Evolutionary conservation across 2,329 filamentous ascomycete genomes (phyloP).

Genomic region (Fusarium domesticum): DNA sequence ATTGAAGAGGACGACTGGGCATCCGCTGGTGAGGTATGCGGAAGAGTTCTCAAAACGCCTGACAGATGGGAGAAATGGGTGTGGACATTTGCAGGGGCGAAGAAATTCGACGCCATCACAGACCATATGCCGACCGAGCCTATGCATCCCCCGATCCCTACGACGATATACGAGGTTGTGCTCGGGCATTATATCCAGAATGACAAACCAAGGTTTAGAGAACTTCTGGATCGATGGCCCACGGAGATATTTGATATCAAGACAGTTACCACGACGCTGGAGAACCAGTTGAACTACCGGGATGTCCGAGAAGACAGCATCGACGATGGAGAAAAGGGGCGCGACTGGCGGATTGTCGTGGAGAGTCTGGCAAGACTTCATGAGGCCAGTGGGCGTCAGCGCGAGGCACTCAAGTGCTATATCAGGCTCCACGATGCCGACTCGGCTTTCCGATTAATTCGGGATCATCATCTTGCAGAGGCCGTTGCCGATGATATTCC

Average conservation of each 20-base stretch:
- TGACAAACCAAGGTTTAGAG: slow-evolving; percentile 71
- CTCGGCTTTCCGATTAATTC: slow-evolving; percentile 79
- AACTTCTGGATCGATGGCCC: slow-evolving; percentile 80
- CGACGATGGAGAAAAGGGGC: slow-evolving; percentile 66
- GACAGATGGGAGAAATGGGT: slow-evolving; percentile 94
- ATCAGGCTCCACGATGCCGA: slow-evolving; percentile 91
- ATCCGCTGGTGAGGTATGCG: slow-evolving; percentile 74
- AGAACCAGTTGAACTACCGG: slow-evolving; percentile 75
- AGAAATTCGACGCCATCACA: slow-evolving; percentile 87
- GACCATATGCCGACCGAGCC: slow-evolving; percentile 74
- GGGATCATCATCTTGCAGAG: slow-evolving; percentile 85
- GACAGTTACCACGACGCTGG: slow-evolving; percentile 72
- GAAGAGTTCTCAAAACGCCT: slow-evolving; percentile 75
- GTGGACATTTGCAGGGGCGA: slow-evolving; percentile 81
- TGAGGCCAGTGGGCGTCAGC: slow-evolving; percentile 73
- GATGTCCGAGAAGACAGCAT: slow-evolving; percentile 73
- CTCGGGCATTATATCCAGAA: slow-evolving; percentile 82
- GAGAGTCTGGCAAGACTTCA: slow-evolving; percentile 82
- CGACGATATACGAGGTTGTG: slow-evolving; percentile 82
- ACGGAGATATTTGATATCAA: slow-evolving; percentile 78
- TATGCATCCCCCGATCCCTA: slow-evolving; percentile 75
- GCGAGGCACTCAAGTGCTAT: slow-evolving; percentile 84
- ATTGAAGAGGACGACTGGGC: slow-evolving; percentile 72
- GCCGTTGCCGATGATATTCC: slow-evolving; percentile 87
- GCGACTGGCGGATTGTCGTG: slow-evolving; percentile 88